Evolutionary conservation across 768 basidiomycete genomes (phyloP).

Genomic region (Cytidiella melzeri): DNA sequence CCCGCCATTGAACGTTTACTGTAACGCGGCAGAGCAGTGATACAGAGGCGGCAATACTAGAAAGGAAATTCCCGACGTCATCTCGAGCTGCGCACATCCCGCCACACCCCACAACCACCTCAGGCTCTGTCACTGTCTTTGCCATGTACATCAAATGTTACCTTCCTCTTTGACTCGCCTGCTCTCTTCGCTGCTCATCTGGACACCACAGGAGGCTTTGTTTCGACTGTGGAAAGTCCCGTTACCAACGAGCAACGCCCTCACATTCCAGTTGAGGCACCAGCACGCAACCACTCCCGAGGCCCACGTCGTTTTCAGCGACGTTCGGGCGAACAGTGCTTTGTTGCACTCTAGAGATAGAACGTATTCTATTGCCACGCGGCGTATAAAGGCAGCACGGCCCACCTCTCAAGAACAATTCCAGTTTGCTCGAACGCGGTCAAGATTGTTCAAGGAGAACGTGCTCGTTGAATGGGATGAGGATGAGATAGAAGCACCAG

Average conservation of each 20-base stretch:
- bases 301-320: slow-evolving; percentile 54
- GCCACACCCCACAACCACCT: too few species aligned
- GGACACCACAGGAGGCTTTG: background rate
- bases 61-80: background rate
- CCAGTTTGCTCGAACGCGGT: slow-evolving; percentile 31
- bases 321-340: slow-evolving; percentile 32
- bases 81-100: too few species aligned
- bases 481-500: slow-evolving; percentile 65
- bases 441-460: slow-evolving; percentile 28
- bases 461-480: slow-evolving; percentile 62
- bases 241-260: background rate
- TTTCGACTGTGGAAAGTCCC: background rate
- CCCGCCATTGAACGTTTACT: too few species aligned
- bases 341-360: slow-evolving; percentile 11
- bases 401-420: slow-evolving; percentile 42
- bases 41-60: too few species aligned
- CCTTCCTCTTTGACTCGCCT: background rate
- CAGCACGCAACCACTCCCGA: slow-evolving; percentile 52
- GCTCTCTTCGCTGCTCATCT: background rate
- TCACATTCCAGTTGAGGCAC: slow-evolving; percentile 66
- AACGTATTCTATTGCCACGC: slow-evolving; percentile 37
- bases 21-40: too few species aligned
- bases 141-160: background rate
- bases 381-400: slow-evolving; percentile 34
- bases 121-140: background rate